A percentile compares a stretch with the other conserved stretches of the same genome.
These are phyloP conservation scores for Penicillium robsamsonii DNA, from an alignment of 495 filamentous ascomycete genomes.

Conservation along the genomic window DNA sequence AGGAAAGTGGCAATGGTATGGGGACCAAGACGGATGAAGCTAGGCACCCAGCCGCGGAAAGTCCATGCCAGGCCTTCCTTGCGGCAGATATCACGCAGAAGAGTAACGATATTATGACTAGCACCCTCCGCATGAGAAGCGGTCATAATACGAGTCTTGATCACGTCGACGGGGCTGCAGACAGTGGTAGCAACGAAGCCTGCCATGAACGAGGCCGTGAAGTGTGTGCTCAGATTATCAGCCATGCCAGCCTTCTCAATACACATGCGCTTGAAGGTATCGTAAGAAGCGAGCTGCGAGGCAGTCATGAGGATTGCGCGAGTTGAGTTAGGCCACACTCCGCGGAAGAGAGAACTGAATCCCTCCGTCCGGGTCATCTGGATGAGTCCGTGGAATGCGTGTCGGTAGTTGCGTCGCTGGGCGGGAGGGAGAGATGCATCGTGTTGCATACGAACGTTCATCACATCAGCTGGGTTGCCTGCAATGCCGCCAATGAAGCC, in stretches of 20 bases:
- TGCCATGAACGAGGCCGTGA: conserved; percentile 78
- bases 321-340: conserved; percentile 86
- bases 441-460: conserved; percentile 98
- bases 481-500: conserved; percentile 87
- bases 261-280: conserved; percentile 80
- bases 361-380: conserved; percentile 84
- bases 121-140: conserved; percentile 51
- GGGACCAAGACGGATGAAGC: conserved; percentile 85
- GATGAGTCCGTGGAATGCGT: conserved; percentile 82
- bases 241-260: conserved; percentile 64
- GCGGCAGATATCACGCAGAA: conserved; percentile 67
- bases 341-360: conserved; percentile 68
- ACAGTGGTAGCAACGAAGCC: conserved; percentile 94
- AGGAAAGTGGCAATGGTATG: conserved; percentile 96
- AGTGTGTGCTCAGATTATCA: conserved; percentile 81
- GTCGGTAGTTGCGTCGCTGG: conserved; percentile 80
- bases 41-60: conserved; percentile 97
- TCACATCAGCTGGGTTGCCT: conserved; percentile 91
- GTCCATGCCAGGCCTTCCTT: conserved; percentile 84
- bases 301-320: conserved; percentile 94
- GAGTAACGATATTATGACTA: conserved; percentile 54
- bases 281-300: conserved; percentile 85
- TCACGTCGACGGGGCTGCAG: conserved; percentile 92
- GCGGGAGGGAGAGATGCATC: conserved; percentile 74
- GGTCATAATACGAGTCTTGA: conserved; percentile 95